Base-by-base conservation (phyloP, 495 filamentous ascomycete genomes). In the Podospora bellae-mahoneyi region DNA sequence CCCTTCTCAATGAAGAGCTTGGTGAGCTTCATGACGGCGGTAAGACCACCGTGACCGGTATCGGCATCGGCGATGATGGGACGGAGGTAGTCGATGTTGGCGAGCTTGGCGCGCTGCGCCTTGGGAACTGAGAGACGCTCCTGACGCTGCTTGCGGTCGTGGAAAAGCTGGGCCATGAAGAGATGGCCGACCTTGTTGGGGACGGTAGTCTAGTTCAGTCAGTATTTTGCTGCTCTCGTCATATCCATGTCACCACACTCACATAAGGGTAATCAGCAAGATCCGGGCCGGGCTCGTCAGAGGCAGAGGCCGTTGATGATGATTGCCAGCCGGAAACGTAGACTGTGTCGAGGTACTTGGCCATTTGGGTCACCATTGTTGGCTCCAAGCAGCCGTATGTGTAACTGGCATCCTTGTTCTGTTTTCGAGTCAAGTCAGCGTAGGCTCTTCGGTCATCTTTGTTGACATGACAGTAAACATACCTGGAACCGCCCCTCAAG, bases 261-360 rank as follows among this genome's bases (percentile, higher is more conserved):
- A 96, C 93, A 83, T 97, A 97, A 32, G 95, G 95, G 80, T 98
- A 99, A 78, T 99, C 95, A 64, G 96, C 95, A 72, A 99, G 88
- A 90, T 99, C 95, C 63, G 95, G 95, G 55, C 94, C 96, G 20
- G 95, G 95, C 81, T 99, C 95, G 72, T 99, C 92, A 10, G 92
- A 91, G 1, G 93, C 87, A 23, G 94, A 97, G 53, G 95, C 95
- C 3, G 95, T 99, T 32, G 93, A 96, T 2, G 94, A 97, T 75
- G 92, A 97, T 80, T 99, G 96, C 95, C 95, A 99, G 70, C 95
- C 95, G 53, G 94, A 97, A 64, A 99, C 93, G 75, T 99, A 99
- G 77, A 99, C 92, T 53, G 96, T 99, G 77, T 99, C 95, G 64
- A 98, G 86, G 80, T 95, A 98, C 79, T 98, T 96, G 73, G 93